phyloP scores from a whole-genome alignment of 2,329 filamentous ascomycete genomes.

The Colletotrichum sp. region DNA sequence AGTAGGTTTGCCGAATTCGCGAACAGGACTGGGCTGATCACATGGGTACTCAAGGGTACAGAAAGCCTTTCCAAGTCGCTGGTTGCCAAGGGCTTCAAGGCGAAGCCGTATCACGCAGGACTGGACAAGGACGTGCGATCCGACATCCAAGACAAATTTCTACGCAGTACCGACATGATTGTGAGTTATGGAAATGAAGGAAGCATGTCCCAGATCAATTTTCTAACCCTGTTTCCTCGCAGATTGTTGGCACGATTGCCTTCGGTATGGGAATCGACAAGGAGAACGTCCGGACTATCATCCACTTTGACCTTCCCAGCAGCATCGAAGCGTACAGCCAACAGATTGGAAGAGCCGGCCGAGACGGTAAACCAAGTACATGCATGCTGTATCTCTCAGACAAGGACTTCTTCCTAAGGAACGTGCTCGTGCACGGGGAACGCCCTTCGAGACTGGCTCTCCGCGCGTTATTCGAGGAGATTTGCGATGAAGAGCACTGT shows the following conservation, averaged over 20 bases:
- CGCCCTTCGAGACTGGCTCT: conserved; percentile 59
- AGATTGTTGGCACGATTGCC: conserved; percentile 59
- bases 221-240: not conserved
- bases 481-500: conserved; percentile 46
- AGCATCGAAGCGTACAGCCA: conserved; percentile 64
- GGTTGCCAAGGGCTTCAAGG: conserved; percentile 40
- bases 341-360: conserved; percentile 60
- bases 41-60: conserved; percentile 37
- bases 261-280: conserved; percentile 68
- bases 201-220: not conserved
- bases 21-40: not conserved
- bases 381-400: conserved; percentile 64
- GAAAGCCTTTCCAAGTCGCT: conserved; percentile 46
- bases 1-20: conserved; percentile 16
- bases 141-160: conserved; percentile 55
- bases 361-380: conserved; percentile 55
- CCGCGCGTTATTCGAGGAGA: conserved; percentile 49
- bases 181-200: conserved; percentile 5
- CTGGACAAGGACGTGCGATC: conserved; percentile 50
- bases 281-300: conserved; percentile 55
- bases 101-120: conserved; percentile 55
- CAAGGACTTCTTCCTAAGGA: conserved; percentile 62
- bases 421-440: conserved; percentile 65
- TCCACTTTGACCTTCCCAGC: conserved; percentile 56
- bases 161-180: conserved; percentile 46